Evolutionary conservation across 1,284 basidiomycete species (phyloP).

Genomic region (Cutaneotrichosporon cavernicola): DNA sequence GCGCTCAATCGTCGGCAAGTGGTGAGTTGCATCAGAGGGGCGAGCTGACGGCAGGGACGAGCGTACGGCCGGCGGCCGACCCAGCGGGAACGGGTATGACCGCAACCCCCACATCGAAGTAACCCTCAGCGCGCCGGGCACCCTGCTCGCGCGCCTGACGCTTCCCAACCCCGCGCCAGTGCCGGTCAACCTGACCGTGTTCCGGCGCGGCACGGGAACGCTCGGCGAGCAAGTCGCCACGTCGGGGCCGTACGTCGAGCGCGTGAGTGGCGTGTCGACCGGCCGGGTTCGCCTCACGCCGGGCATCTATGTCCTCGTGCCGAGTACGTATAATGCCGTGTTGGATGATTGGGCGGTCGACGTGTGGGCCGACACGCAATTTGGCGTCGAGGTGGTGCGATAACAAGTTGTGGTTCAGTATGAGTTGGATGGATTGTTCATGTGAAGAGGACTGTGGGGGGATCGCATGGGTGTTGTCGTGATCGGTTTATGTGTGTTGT

Average conservation of each 20-base stretch:
- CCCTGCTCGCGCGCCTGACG: constrained; percentile 57
- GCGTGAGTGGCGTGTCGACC: constrained; percentile 67
- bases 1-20: constrained; percentile 64
- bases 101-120: constrained; percentile 70
- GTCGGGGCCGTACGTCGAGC: constrained; percentile 74
- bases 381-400: constrained; percentile 44
- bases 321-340: constrained; percentile 68
- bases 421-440: constrained; percentile 2
- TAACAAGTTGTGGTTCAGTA: background rate
- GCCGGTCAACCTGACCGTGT: constrained; percentile 53
- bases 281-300: constrained; percentile 58
- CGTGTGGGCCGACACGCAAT: constrained; percentile 53
- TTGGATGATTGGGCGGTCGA: constrained; percentile 63
- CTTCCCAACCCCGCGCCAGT: constrained; percentile 24
- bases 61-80: constrained; percentile 64
- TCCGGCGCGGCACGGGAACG: constrained; percentile 33
- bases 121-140: constrained; percentile 58
- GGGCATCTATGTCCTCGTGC: constrained; percentile 69
- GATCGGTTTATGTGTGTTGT: too few species aligned
- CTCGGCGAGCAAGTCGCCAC: constrained; percentile 61
- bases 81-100: constrained; percentile 63
- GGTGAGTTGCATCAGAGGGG: constrained; percentile 57
- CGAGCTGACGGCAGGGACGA: constrained; percentile 55
- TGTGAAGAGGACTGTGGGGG: too few species aligned
- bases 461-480: too few species aligned